These are phyloP conservation scores for Taphrina pruni DNA, from an alignment of 1,139 yeast species.

Conservation along the genomic window DNA sequence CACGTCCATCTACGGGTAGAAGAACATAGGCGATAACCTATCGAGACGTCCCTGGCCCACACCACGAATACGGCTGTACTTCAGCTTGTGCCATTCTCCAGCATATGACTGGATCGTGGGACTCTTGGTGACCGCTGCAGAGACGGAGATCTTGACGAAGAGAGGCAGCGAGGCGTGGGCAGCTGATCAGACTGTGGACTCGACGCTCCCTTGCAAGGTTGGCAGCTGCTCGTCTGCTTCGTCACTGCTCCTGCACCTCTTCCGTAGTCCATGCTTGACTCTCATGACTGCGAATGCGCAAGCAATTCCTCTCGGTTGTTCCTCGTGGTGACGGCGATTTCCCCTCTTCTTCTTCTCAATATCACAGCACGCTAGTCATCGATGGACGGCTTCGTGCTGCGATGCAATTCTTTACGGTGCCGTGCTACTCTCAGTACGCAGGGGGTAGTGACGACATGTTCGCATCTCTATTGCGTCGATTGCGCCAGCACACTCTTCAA, in stretches of 20 bases:
- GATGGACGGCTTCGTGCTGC: slow-evolving; percentile 39
- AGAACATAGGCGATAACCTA: too few relatives aligned
- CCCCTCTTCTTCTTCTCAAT: too few relatives aligned
- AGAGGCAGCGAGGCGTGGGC: not conserved
- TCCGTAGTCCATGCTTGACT: too few relatives aligned
- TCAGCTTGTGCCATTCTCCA: too few relatives aligned
- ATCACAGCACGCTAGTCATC: not conserved
- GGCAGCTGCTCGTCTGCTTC: not conserved
- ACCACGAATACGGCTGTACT: too few relatives aligned
- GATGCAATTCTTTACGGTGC: slow-evolving; percentile 44
- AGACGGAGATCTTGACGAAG: too few relatives aligned
- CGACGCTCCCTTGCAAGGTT: not conserved
- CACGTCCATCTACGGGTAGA: too few relatives aligned
- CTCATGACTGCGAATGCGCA: too few relatives aligned
- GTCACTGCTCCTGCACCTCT: not conserved
- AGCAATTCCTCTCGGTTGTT: too few relatives aligned
- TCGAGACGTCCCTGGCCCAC: too few relatives aligned
- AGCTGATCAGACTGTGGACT: slow-evolving; percentile 1
- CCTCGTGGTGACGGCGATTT: too few relatives aligned
- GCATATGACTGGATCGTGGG: not conserved
- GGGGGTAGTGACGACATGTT: slow-evolving; percentile 45
- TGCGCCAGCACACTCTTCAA: slow-evolving; percentile 43
- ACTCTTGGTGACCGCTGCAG: too few relatives aligned
- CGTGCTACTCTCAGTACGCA: slow-evolving; percentile 41
- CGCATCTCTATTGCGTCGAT: slow-evolving; percentile 44